Base-by-base conservation (phyloP, 2,329 filamentous ascomycete species). In the Pyrenophora teres region DNA sequence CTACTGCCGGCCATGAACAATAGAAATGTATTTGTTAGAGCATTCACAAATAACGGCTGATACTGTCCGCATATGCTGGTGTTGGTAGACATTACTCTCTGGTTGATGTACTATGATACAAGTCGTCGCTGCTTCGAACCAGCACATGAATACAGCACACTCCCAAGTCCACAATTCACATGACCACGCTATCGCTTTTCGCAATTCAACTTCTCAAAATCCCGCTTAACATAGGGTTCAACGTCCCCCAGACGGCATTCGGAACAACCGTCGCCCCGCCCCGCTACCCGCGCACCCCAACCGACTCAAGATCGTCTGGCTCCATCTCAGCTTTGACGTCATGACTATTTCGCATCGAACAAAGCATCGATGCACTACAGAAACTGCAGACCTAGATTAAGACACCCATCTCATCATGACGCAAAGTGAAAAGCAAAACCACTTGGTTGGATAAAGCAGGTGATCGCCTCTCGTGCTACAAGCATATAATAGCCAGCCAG, bases 1-100 rank as follows among this genome's bases (percentile, higher is more conserved):
- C 94, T 3, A 94, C 86, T 33, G 90, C 90, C 40, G 94, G 94
- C 0, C 94, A 97, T 75, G 72, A 73, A 46, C 54, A 64, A 44
- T 65, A 50, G 48, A 21, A 43, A 19, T 9, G 21, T 18, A 21
- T 25, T 13, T 32, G 15, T 9, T 12, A 13, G 9, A 30, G 27
- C 10, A 30, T 30, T 3, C 8, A 13, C 25, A 30, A 30, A 30
- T 13, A 12, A 5, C 2, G 6, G 8, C 23, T 25, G 23, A 25
- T 25, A 25, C 6, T 9, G 19, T 9, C 23, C 23, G 6, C 8
- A 25, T 7, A 25, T 25, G 2, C 1, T 7, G 6, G 8, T 25
- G 23, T 25, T 25, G 23, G 23, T 25, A 25, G 23, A 1, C 23
- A 25, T 25, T 1, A 6, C 7, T 25, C 23, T 25, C 8, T 9